A percentile compares a stretch with the other conserved stretches of the same genome.
Evolutionary conservation across 2,329 filamentous ascomycete species (phyloP).

Genomic region (Xylariaceae sp.): DNA sequence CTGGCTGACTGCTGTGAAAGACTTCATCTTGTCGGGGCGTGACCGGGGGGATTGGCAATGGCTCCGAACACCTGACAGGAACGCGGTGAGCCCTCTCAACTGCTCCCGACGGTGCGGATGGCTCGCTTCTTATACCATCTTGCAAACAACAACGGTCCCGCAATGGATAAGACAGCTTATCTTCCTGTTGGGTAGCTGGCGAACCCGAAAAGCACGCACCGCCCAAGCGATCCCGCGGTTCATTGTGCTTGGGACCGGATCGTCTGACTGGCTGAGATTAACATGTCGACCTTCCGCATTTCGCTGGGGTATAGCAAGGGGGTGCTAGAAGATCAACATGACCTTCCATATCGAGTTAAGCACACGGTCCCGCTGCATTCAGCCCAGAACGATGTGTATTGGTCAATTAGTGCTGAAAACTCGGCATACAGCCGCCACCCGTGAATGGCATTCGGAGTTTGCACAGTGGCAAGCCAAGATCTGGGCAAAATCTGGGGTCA

Average conservation of each 20-base stretch:
- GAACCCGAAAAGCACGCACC: neutral
- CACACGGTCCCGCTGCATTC: conserved; percentile 6
- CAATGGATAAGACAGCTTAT: conserved; percentile 19
- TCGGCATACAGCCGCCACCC: neutral
- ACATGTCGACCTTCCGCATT: conserved; percentile 25
- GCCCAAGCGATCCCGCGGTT: conserved; percentile 15
- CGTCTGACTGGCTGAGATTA: conserved; percentile 12
- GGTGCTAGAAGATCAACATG: conserved; percentile 10
- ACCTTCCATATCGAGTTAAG: conserved; percentile 27
- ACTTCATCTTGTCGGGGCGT: conserved; percentile 39
- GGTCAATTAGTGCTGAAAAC: conserved; percentile 10
- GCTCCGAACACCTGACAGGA: conserved; percentile 20
- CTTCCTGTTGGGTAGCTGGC: conserved; percentile 9
- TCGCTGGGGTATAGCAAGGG: conserved; percentile 15
- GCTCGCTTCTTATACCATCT: conserved; percentile 22
- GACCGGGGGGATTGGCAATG: conserved; percentile 12
- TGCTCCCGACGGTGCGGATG: conserved; percentile 7
- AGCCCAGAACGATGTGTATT: conserved; percentile 9
- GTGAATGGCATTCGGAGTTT: conserved; percentile 4
- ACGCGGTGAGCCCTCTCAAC: conserved; percentile 10
- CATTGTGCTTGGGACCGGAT: conserved; percentile 2
- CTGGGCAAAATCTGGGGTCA: too few species aligned
- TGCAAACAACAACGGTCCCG: conserved; percentile 12
- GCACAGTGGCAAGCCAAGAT: conserved; percentile 25
- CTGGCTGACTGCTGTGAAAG: conserved; percentile 31